These are phyloP conservation scores for Pythium aphanidermatum DNA, from an alignment of 352 stramenopile species.

Conservation along the genomic window DNA sequence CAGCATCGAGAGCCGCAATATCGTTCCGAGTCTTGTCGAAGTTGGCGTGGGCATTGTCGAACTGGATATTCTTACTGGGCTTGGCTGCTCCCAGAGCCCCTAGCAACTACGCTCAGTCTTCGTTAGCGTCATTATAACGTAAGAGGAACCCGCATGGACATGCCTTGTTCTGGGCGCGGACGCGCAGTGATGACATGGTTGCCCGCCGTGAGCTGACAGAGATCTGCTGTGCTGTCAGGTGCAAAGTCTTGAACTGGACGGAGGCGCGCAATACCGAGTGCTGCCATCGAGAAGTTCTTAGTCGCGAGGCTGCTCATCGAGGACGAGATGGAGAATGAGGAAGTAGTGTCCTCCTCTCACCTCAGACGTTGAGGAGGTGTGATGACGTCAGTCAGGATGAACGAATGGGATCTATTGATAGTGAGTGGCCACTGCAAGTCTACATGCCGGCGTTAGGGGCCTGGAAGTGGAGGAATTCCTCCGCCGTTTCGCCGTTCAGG, in stretches of 20 bases:
- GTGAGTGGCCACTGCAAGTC: too few species aligned
- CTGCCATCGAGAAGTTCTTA: too few species aligned
- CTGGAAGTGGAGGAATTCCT: slow-evolving; percentile 81
- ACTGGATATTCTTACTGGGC: slow-evolving; percentile 75
- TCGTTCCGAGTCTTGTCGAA: slow-evolving; percentile 58
- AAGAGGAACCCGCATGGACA: background rate
- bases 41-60: slow-evolving; percentile 47
- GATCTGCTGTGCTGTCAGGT: too few species aligned
- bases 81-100: slow-evolving; percentile 59
- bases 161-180: slow-evolving; percentile 73
- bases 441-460: slow-evolving; percentile 47
- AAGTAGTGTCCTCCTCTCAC: too few species aligned
- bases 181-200: slow-evolving; percentile 67
- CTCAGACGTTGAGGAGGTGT: slow-evolving; percentile 10
- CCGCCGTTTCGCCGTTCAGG: slow-evolving; percentile 34
- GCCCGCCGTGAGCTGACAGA: background rate
- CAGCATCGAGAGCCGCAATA: slow-evolving; percentile 38
- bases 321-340: background rate
- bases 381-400: too few species aligned
- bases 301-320: background rate
- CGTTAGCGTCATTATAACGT: too few species aligned
- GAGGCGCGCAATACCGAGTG: too few species aligned
- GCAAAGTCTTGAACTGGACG: too few species aligned
- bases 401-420: too few species aligned
- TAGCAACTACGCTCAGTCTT: slow-evolving; percentile 37